Conservation (phyloP, 139 green algal genomes). For the Micromonas pusilla region DNA sequence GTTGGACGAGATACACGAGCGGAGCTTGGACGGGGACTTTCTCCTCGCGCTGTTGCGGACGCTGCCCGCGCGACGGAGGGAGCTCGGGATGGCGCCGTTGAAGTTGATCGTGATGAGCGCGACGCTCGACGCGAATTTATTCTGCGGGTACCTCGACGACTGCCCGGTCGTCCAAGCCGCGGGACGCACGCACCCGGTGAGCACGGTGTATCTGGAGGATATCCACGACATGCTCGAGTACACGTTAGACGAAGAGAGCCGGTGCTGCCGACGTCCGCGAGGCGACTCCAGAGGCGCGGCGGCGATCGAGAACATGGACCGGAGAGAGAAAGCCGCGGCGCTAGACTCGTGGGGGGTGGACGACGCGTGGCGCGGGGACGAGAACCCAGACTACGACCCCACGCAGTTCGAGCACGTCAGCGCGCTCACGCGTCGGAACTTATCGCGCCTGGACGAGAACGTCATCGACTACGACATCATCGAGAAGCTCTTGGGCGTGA, state of each 20-base stretch:
- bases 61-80: constrained; percentile 14
- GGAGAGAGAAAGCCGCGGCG: constrained; percentile 19
- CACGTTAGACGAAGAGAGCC: constrained; percentile 10
- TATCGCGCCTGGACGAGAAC: constrained; percentile 68
- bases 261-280: not conserved
- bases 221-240: constrained; percentile 49
- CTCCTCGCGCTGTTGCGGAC: constrained; percentile 40
- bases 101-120: constrained; percentile 90
- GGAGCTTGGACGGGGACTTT: constrained; percentile 57
- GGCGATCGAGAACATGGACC: not conserved
- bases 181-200: constrained; percentile 86
- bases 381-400: constrained; percentile 15
- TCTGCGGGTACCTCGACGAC: constrained; percentile 67
- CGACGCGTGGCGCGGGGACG: not conserved
- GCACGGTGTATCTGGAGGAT: constrained; percentile 79
- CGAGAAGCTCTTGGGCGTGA: constrained; percentile 64
- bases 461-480: constrained; percentile 74
- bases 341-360: constrained; percentile 14
- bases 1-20: constrained; percentile 89
- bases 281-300: not conserved
- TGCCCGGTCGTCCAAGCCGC: constrained; percentile 45
- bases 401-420: constrained; percentile 14
- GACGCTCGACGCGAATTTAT: constrained; percentile 78
- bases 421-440: constrained; percentile 46
- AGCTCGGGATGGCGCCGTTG: constrained; percentile 38